Conservation (phyloP, 2,329 filamentous ascomycete genomes). For the Aspergillus costaricaensis region DNA sequence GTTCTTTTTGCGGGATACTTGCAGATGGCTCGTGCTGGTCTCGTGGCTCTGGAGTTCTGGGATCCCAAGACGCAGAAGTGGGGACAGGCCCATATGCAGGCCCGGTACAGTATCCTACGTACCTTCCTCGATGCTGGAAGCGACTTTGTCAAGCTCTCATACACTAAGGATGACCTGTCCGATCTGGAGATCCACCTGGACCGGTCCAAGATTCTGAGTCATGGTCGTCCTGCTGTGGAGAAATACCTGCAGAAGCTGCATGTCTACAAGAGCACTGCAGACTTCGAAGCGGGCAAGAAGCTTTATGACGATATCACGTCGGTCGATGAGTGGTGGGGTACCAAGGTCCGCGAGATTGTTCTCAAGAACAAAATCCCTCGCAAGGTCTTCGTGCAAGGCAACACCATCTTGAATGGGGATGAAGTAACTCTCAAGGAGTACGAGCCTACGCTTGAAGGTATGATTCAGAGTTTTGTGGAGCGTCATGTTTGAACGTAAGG, state of each 20-base stretch:
- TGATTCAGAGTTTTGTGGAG: constrained; percentile 81
- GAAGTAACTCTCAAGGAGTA: constrained; percentile 82
- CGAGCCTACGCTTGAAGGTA: constrained; percentile 74
- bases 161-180: constrained; percentile 71
- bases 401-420: constrained; percentile 71
- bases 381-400: constrained; percentile 87
- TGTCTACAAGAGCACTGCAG: constrained; percentile 87
- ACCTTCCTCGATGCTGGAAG: constrained; percentile 80
- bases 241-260: constrained; percentile 88
- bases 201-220: constrained; percentile 79
- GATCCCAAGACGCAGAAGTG: constrained; percentile 87
- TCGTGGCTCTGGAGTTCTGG: constrained; percentile 90
- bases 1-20: constrained; percentile 87
- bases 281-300: constrained; percentile 72
- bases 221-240: constrained; percentile 80
- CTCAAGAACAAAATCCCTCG: constrained; percentile 61
- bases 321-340: constrained; percentile 83
- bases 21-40: constrained; percentile 89
- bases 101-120: constrained; percentile 79
- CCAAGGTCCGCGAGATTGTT: constrained; percentile 68
- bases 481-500: constrained; percentile 43
- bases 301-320: constrained; percentile 83
- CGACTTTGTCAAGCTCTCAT: constrained; percentile 80
- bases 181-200: constrained; percentile 83
- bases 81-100: constrained; percentile 91